Evolutionary conservation across 2,329 filamentous ascomycete species (phyloP).

Genomic region (Niveomyces coronatus): DNA sequence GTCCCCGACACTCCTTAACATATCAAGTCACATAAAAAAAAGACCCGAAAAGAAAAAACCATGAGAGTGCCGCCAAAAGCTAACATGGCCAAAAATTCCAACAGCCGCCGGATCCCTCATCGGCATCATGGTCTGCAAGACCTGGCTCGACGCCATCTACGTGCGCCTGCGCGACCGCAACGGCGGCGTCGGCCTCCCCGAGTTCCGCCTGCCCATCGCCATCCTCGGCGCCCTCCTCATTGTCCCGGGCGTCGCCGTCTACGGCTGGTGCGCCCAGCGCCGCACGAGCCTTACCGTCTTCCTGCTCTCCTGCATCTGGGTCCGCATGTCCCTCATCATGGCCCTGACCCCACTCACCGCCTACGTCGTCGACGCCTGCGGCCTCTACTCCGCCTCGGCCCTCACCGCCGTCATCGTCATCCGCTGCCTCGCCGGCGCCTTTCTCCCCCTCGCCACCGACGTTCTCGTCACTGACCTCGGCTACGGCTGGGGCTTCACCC

Average conservation of each 20-base stretch:
- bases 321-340: slow-evolving; percentile 9
- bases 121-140: slow-evolving; percentile 39
- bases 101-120: slow-evolving; percentile 38
- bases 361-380: slow-evolving; percentile 11
- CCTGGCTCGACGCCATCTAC: slow-evolving; percentile 42
- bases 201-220: slow-evolving; percentile 43
- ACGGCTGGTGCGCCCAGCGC: slow-evolving; percentile 10
- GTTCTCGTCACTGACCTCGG: slow-evolving; percentile 45
- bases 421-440: slow-evolving; percentile 89
- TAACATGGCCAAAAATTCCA: slow-evolving; percentile 4
- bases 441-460: slow-evolving; percentile 95
- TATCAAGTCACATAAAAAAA: too few relatives aligned
- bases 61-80: too few relatives aligned
- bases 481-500: slow-evolving; percentile 4
- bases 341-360: slow-evolving; percentile 8
- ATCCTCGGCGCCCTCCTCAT: slow-evolving; percentile 27
- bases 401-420: slow-evolving; percentile 23
- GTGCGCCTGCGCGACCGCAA: slow-evolving; percentile 31
- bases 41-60: too few relatives aligned
- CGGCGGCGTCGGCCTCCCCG: slow-evolving; percentile 34
- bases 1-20: slow-evolving; percentile 5
- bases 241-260: slow-evolving; percentile 5
- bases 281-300: slow-evolving; percentile 5
- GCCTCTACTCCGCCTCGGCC: slow-evolving; percentile 8
- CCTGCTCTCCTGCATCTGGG: slow-evolving; percentile 6